A percentile compares a stretch with the other conserved stretches of the same genome.
phyloP scores from a whole-genome alignment of 805 yeast species.

The Scheffersomyces ergatensis region DNA sequence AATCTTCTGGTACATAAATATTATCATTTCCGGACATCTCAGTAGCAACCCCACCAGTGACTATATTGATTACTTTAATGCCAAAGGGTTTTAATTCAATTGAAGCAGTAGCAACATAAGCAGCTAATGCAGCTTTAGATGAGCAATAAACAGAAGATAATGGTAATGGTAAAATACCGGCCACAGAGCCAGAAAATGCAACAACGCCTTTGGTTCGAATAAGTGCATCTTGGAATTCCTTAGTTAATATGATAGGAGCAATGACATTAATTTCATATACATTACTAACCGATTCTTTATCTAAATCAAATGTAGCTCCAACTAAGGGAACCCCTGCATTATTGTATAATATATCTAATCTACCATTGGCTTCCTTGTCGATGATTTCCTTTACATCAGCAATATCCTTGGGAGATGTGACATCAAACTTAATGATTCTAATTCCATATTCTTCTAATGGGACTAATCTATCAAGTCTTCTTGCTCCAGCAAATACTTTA shows the following conservation, averaged over 20 bases:
- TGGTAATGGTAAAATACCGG: slow-evolving; percentile 28
- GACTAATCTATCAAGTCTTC: slow-evolving; percentile 68
- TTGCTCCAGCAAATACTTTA: too few species aligned
- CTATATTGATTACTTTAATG: slow-evolving; percentile 35
- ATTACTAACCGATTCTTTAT: slow-evolving; percentile 16
- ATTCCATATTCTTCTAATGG: too few species aligned
- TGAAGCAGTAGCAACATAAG: slow-evolving; percentile 29
- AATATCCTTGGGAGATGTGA: slow-evolving; percentile 38
- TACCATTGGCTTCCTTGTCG: slow-evolving; percentile 26
- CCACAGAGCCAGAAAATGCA: slow-evolving; percentile 36
- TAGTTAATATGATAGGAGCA: slow-evolving; percentile 36
- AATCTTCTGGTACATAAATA: too few species aligned
- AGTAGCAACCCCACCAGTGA: too few species aligned
- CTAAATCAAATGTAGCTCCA: slow-evolving; percentile 29
- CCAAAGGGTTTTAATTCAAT: slow-evolving; percentile 36
- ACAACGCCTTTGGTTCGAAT: slow-evolving; percentile 33
- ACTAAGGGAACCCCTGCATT: slow-evolving; percentile 37
- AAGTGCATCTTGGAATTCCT: slow-evolving; percentile 27
- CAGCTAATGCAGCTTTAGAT: slow-evolving; percentile 39
- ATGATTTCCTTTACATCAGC: slow-evolving; percentile 17
- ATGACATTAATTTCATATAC: slow-evolving; percentile 33
- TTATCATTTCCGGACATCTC: too few species aligned
- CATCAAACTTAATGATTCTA: too few species aligned
- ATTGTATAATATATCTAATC: slow-evolving; percentile 35
- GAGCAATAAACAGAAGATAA: slow-evolving; percentile 34